Conservation (phyloP, 75 land plant genomes). For the Pseudotsuga menziesii region DNA sequence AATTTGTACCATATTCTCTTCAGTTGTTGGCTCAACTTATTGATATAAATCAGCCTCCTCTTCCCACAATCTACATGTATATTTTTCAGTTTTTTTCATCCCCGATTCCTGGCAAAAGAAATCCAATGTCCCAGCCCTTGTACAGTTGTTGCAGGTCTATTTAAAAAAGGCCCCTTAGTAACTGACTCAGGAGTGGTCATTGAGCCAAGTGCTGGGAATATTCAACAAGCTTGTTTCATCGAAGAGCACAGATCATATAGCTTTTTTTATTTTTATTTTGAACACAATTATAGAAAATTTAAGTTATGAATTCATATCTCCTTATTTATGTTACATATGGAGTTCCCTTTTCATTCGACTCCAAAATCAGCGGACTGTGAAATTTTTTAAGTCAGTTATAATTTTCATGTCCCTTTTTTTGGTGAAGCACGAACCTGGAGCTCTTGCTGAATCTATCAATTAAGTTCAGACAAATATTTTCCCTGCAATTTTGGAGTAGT, state of each 20-base stretch:
- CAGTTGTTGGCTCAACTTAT: conserved; percentile 94
- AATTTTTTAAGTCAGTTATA: conserved; percentile 71
- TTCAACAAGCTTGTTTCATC: conserved; percentile 58
- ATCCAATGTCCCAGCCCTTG: conserved; percentile 89
- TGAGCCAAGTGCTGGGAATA: conserved; percentile 71
- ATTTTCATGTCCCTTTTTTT: conserved; percentile 84
- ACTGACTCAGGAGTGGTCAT: conserved; percentile 54
- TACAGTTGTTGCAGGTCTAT: conserved; percentile 86
- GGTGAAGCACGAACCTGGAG: conserved; percentile 65
- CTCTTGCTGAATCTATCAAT: conserved; percentile 67
- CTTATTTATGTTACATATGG: conserved; percentile 65
- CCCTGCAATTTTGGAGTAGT: conserved; percentile 54
- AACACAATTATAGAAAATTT: conserved; percentile 87
- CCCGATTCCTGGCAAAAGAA: conserved; percentile 74
- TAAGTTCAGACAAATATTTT: conserved; percentile 65
- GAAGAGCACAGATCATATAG: conserved; percentile 72
- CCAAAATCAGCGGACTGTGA: conserved; percentile 48
- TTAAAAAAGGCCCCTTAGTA: conserved; percentile 79
- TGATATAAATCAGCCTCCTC: conserved; percentile 69
- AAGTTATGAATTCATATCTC: conserved; percentile 54
- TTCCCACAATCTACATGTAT: conserved; percentile 57
- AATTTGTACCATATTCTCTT: conserved; percentile 91
- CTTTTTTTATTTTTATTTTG: conserved; percentile 85
- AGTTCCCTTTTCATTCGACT: conserved; percentile 53
- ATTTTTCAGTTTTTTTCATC: conserved; percentile 59